A percentile compares a stretch with the other conserved stretches of the same genome.
Evolutionary conservation across 371 early-diverging fungal species (phyloP).

Genomic region (Mucor circinelloides): DNA sequence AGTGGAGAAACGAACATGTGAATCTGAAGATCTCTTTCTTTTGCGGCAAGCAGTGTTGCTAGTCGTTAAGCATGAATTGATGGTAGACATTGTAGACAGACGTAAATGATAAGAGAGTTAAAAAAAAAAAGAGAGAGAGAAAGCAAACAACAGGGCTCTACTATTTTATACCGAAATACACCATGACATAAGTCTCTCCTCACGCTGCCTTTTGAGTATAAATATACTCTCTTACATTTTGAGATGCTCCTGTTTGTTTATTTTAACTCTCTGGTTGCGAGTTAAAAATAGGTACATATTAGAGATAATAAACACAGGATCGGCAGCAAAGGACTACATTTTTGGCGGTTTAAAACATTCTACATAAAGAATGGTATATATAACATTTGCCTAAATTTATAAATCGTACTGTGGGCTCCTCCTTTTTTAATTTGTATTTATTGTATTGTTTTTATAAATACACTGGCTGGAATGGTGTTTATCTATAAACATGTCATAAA

Average conservation of each 20-base stretch:
- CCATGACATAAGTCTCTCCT: not conserved
- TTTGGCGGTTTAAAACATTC: not conserved
- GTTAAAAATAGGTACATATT: not conserved
- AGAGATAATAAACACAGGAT: not conserved
- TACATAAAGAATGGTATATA: not conserved
- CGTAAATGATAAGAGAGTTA: not conserved
- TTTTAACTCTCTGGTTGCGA: not conserved
- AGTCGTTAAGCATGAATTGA: not conserved
- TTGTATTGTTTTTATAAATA: not conserved
- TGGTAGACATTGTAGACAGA: not conserved
- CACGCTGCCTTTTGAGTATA: not conserved
- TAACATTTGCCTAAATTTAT: not conserved
- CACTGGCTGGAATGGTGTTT: not conserved
- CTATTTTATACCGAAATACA: not conserved
- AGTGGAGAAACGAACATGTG: constrained; percentile 42
- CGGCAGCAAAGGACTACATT: not conserved
- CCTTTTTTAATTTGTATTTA: not conserved
- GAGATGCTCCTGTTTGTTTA: not conserved
- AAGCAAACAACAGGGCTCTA: not conserved
- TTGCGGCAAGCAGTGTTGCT: constrained; percentile 1
- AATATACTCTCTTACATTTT: not conserved
- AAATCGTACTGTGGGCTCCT: not conserved
- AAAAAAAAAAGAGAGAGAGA: not conserved
- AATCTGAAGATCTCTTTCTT: constrained; percentile 17
- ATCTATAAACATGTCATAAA: not conserved